These are phyloP conservation scores for Talaromyces sp. DNA, from an alignment of 2,329 filamentous ascomycete species.

Conservation along the genomic window DNA sequence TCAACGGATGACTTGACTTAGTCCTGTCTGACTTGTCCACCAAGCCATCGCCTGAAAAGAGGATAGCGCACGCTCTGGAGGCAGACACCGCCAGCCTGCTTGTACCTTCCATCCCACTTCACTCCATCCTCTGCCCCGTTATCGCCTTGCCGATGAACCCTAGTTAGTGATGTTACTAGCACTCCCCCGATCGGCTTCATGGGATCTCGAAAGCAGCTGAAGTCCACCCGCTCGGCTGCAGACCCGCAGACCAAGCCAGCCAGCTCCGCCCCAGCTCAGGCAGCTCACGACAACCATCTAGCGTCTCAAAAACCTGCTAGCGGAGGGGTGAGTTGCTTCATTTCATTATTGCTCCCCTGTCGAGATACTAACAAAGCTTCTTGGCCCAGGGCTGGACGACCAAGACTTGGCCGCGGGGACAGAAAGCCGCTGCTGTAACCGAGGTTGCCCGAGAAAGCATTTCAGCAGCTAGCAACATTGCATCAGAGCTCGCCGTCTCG, in stretches of 20 bases:
- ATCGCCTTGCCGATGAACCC: not conserved
- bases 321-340: constrained; percentile 24
- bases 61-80: not conserved
- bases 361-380: not conserved
- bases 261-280: constrained; percentile 16
- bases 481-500: constrained; percentile 30
- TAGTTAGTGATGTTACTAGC: constrained; percentile 28
- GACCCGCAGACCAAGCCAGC: constrained; percentile 23
- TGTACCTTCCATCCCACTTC: not conserved
- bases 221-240: constrained; percentile 33
- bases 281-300: constrained; percentile 19
- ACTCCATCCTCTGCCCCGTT: not conserved
- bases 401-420: constrained; percentile 41
- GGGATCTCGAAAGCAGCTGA: constrained; percentile 42
- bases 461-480: constrained; percentile 36
- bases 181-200: constrained; percentile 32
- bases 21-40: not conserved
- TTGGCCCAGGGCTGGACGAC: constrained; percentile 39
- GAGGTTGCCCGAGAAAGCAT: constrained; percentile 49
- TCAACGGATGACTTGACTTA: not conserved
- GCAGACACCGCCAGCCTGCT: not conserved
- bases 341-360: not conserved
- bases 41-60: not conserved
- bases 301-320: constrained; percentile 22
- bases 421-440: constrained; percentile 45